Evolutionary conservation across 73 alveolate genomes (phyloP), one percentile per base, ranked within the genome.

Genomic region (Paramecium octaurelia): DNA sequence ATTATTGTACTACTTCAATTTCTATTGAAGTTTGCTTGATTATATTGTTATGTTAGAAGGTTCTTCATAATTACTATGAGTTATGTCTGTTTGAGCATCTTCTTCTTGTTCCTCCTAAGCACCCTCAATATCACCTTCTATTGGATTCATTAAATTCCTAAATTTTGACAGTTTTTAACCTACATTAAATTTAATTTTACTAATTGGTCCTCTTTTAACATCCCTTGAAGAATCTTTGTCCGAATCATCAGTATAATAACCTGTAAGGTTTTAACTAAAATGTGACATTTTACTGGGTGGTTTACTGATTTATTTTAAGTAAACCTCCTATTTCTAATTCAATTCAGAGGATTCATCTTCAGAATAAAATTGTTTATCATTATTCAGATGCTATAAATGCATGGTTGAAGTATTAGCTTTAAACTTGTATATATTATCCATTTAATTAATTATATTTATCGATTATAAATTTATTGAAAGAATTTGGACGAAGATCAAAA

Each of bases 221-320:
- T 42, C 16, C 23, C n/a, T 75, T 8, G 68, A 40, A 0, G 88
- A 38, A 75, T 42, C 88, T 14, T 42, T 42, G 40, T 75, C 88
- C 0, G 88, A 75, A 42, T 80, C 91, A 46, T 80, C 91, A 23
- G 91, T 80, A 36, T 80, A 46, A 20, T 80, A 80, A 3, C 91
- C 91, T 11, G 76, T 16, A 20, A 42, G 43, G 14, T 23, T 43
- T 42, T 42, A 10, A 35, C 54, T 80, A 35, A 80, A 80, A 21
- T 80, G 70, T 21, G 91, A 80, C 91, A 80, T 80, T 23, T 80
- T 80, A 21, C 91, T 80, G 24, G 91, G 91, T 20, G 91, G 76
- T 23, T 80, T 80, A 44, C 76, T 20, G 35, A 24, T 18, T 46
- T 80, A 20, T 24, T 40, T 80, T 46, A 80, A 24, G 18, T 24